Base-by-base conservation (phyloP, 1,284 basidiomycete genomes). In the Lentinula novae-zelandiae region DNA sequence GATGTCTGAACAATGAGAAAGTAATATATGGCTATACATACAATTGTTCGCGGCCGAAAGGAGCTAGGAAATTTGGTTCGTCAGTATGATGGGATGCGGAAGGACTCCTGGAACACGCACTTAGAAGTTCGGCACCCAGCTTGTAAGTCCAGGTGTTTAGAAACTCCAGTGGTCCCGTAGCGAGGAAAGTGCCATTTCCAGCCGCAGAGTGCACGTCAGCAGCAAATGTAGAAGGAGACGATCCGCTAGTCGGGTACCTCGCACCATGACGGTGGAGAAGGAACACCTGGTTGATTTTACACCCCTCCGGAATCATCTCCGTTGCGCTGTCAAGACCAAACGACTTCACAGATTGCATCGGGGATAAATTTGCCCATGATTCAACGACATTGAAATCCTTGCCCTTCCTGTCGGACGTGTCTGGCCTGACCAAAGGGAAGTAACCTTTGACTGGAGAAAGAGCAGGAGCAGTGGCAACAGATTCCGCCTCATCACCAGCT, bases 291-390 rank as follows among this genome's bases (percentile, higher is more conserved):
- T 57, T 58, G 9, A 67, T 53, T 5, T 33, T 55, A 48, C 65
- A 67, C 7, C 56, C 60, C 12, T 46, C 54, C 2, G 66, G 66
- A 10, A 65, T 53, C n/a, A n/a, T n/a, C 2, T 57, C 46, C 52
- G 80, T 78, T 1, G 85, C 75, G 27, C 79, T 68, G 40, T 74
- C 74, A 12, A 87, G 74, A 15, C 85, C 85, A 66, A 84, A 85
- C 3, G 78, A 77, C 15, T 77, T 72, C 36, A 86, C 78, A 2
- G 82, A 85, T 67, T 80, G 80, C 78, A 81, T 83, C 3, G 86
- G 85, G 0, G 80, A 73, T 20, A 87, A 77, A 67, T 82, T 85
- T 17, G 83, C 86, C 75, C 82, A 80, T 64, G 79, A 73, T 54
- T 76, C 71, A 58, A 80, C 68, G 20, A 83, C 72, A 64, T 81